Evolutionary conservation across 75 land plant genomes (phyloP), one percentile per base, ranked within the genome.

Genomic region (Pseudotsuga menziesii): DNA sequence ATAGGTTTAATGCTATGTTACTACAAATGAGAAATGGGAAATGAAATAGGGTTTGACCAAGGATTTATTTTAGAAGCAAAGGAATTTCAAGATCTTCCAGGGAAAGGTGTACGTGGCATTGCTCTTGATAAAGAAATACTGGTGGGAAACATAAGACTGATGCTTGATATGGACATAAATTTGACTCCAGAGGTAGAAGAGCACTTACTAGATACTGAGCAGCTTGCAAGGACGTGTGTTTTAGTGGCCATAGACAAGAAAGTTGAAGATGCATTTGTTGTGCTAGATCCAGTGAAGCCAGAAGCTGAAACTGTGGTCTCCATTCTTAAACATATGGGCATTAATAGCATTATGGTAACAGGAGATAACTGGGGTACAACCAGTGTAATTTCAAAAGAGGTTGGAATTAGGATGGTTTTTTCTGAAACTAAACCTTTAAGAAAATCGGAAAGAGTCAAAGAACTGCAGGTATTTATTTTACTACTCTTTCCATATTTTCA

Each of bases 391-490:
- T 94, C 97, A 14, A 82, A 75, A 64, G 87, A 94, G 77, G 90
- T 87, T 61, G 98, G 94, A 12, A 94, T 94, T 52, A 80, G 83
- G 14, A 76, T 63, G 32, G 87, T 90, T n/a, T 80, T 94, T 77
- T 92, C 94, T 16, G 98, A 94, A 75, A 85, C 90, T 20, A 80
- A 88, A 55, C 98, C 98, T 54, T 74, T 76, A 26, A 86, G 88
- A 2, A 94, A 94, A 77, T 92, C 94, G 14, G 93, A 92, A 56
- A 87, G 66, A 67, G 85, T 94, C 11, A 87, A 85, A 56, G 78
- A 86, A 14, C 70, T 94, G 25, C 98, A 94, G 89, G 88, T 90
- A 78, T 62, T n/a, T 12, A 57, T 57, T 29, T 75, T 57, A 29
- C 35, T 29, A 6, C 27, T 23, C 13, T 74, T 25, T 3, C 57